Evolutionary conservation across 805 yeast species (phyloP), one percentile per base, ranked within the genome.

Genomic region (Torulaspora gathmanii): DNA sequence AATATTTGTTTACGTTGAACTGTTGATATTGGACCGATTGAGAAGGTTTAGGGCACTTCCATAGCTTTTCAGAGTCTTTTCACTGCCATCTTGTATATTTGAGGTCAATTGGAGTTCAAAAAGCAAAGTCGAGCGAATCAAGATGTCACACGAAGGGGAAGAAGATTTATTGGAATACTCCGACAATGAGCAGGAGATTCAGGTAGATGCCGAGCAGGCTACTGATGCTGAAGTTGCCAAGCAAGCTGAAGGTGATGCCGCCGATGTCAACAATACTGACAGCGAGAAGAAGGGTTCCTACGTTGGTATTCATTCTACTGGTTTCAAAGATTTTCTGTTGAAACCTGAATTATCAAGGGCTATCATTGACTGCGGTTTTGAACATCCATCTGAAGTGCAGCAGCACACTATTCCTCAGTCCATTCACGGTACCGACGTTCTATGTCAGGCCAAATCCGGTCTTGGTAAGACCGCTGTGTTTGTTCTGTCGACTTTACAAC

Each of bases 391-490:
- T 55, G 99, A 91, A 83, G 99, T 91, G 56, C 99, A 91, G 75
- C 99, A 91, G 75, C 91, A 88, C 58, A 87, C 96, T 71, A 93
- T 91, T 63, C 99, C 99, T 44, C 98, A 93, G 73, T 86, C 97
- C 46, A 88, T 91, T 64, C 84, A 91, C 59, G 99, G 98, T 65
- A 91, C 96, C 51, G 99, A 91, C 67, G 98, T 91, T 48, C 73
- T 91, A 57, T 93, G 99, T 75, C 99, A 91, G 77, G 99, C 99
- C 70, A 91, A 93, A 75, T 93, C 99, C 37, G 99, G 99, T 85
- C 78, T 93, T 58, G 99, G 99, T 82, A 91, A 91, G 70, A 91
- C 99, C 49, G 99, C 99, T 37, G 98, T 91, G 46, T 91, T 91
- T 60, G 98, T 91, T 49, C 77, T 91, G 61, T 86, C 96, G 20